Evolutionary conservation across 1,284 basidiomycete species (phyloP), one percentile per base, ranked within the genome.

Genomic region (Cryptococcus depauperatus): DNA sequence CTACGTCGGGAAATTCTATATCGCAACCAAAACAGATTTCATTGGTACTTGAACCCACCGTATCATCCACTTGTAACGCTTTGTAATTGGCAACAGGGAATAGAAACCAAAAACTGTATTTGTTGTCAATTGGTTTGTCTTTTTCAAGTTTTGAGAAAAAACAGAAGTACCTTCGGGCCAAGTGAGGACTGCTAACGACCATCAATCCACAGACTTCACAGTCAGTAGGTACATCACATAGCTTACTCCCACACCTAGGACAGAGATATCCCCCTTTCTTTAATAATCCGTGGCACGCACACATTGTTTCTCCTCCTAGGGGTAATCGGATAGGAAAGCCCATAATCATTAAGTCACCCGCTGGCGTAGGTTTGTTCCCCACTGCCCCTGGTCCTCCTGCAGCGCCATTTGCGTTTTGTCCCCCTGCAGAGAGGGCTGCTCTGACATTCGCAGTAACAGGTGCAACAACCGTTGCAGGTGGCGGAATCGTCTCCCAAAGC

Each of bases 141-240:
- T 37, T 13, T 26, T 5, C 5, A 29, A 21, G n/a, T 19, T 11
- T 19, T 37, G 19, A 10, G 50, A 44, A 55, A 57, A 59, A 35
- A 41, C 35, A 6, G 25, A 78, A 85, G 52, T 69, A 90, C 88
- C 90, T 95, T 54, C 93, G 76, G 19, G 93, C 93, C 38, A 99
- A 76, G 73, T 98, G 95, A 5, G 95, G 93, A 45, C 88, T 89
- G 72, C 88, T 92, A 53, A 99, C 93, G 53, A 98, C 87, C 80
- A 97, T 96, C 54, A 99, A 75, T 2, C 90, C 89, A 62, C 93
- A 98, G 25, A 97, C 84, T 59, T 93, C 86, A 65, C 93, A 99
- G 66, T 98, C 95, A 5, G 93, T 98, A 30, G 93, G 93, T 2
- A 97, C 90, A 61, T 98, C 92, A 75, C 93, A 99, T 29, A 97